Evolutionary conservation across 1,284 basidiomycete species (phyloP).

Genomic region (Tilletia indica): DNA sequence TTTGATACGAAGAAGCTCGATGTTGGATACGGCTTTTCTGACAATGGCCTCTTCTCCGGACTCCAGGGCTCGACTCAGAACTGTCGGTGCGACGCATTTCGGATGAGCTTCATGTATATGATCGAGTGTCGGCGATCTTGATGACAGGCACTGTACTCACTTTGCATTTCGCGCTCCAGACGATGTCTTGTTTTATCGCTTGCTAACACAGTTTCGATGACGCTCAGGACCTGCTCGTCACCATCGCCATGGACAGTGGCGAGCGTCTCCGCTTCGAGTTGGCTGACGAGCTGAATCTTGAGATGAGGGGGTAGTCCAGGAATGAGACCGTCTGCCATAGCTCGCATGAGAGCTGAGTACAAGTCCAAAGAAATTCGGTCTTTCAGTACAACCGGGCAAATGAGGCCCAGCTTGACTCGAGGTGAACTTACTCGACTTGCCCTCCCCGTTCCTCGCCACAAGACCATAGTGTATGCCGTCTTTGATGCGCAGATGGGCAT

Average conservation of each 20-base stretch:
- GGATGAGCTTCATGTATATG: neutral
- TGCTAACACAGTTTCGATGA: conserved; percentile 56
- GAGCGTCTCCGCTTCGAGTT: conserved; percentile 58
- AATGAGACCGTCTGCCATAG: conserved; percentile 60
- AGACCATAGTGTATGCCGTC: conserved; percentile 63
- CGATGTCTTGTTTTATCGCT: conserved; percentile 53
- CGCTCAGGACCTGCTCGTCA: conserved; percentile 25
- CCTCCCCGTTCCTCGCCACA: conserved; percentile 65
- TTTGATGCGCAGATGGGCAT: conserved; percentile 63
- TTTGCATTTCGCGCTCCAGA: conserved; percentile 41
- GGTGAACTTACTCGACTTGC: conserved; percentile 57
- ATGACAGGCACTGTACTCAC: neutral
- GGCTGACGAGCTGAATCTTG: conserved; percentile 63
- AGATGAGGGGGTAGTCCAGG: conserved; percentile 63
- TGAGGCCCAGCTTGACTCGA: neutral
- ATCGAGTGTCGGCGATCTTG: neutral
- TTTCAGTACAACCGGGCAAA: neutral
- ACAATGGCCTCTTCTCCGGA: conserved; percentile 33
- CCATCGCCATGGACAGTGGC: conserved; percentile 33
- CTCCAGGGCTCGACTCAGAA: conserved; percentile 53
- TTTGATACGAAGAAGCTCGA: conserved; percentile 52
- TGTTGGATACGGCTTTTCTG: conserved; percentile 37
- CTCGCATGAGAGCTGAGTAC: conserved; percentile 56
- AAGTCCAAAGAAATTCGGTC: neutral
- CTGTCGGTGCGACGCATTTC: conserved; percentile 24